phyloP scores from a whole-genome alignment of 2,329 filamentous ascomycete species.

The Fusarium sp. region DNA sequence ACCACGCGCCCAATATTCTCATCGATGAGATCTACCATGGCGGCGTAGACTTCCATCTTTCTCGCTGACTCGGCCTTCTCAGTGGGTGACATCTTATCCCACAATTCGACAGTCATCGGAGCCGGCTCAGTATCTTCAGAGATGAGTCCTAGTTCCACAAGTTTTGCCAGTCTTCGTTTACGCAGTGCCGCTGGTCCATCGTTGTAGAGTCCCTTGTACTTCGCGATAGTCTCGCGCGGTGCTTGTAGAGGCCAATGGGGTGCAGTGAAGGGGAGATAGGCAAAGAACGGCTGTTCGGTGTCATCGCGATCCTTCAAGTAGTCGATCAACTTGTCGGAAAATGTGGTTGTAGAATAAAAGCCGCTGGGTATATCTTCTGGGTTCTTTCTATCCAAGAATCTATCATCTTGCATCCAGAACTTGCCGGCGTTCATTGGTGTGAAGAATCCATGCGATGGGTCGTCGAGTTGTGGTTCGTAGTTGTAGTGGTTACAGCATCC shows the following conservation, averaged over 20 bases:
- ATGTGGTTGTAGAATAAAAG: conserved; percentile 68
- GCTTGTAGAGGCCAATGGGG: conserved; percentile 77
- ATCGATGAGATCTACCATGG: conserved; percentile 71
- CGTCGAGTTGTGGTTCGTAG: conserved; percentile 47
- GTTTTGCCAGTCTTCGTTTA: conserved; percentile 59
- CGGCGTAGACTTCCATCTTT: conserved; percentile 66
- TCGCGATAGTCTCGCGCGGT: conserved; percentile 66
- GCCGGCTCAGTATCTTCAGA: conserved; percentile 48
- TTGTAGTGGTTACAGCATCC: conserved; percentile 67
- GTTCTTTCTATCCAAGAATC: conserved; percentile 52
- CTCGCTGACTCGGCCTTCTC: conserved; percentile 39
- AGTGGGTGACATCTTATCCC: conserved; percentile 19
- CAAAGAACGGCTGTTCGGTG: conserved; percentile 49
- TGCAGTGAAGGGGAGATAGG: conserved; percentile 65
- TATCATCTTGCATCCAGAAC: conserved; percentile 61
- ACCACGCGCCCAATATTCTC: conserved; percentile 67
- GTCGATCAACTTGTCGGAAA: conserved; percentile 66
- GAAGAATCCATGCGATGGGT: conserved; percentile 40
- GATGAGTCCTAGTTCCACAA: conserved; percentile 60
- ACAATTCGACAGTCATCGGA: conserved; percentile 22
- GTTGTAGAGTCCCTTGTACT: conserved; percentile 71
- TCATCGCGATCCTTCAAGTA: conserved; percentile 59
- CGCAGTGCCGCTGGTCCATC: conserved; percentile 69
- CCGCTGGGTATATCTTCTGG: conserved; percentile 60
- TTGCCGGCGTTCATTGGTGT: conserved; percentile 35